phyloP scores from a whole-genome alignment of 2,329 filamentous ascomycete species.

The Botrytis elliptica region DNA sequence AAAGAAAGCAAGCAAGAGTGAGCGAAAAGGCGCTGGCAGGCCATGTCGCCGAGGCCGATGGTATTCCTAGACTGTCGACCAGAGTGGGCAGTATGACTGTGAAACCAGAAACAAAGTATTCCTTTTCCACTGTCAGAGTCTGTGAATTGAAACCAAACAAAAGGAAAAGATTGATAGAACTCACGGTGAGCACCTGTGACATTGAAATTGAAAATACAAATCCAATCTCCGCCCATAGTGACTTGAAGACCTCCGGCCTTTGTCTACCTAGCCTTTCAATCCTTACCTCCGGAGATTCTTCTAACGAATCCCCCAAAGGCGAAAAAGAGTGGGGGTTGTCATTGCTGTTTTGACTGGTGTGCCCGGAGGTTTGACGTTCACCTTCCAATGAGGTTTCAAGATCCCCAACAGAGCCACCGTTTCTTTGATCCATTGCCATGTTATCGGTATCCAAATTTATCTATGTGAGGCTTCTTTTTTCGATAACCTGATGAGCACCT shows the following conservation, averaged over 20 bases:
- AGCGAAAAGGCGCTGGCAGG: slow-evolving; percentile 61
- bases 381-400: not conserved
- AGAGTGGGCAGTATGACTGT: slow-evolving; percentile 69
- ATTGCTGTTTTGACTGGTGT: not conserved
- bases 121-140: slow-evolving; percentile 40
- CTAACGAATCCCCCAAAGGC: slow-evolving; percentile 16
- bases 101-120: slow-evolving; percentile 73
- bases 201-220: slow-evolving; percentile 61
- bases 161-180: slow-evolving; percentile 23
- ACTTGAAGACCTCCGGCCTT: slow-evolving; percentile 53
- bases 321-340: not conserved
- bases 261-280: slow-evolving; percentile 58
- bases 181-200: slow-evolving; percentile 55
- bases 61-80: slow-evolving; percentile 60
- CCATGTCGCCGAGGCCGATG: slow-evolving; percentile 60
- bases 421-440: not conserved
- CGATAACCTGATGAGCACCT: not conserved
- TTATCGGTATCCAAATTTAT: not conserved
- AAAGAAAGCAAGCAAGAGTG: slow-evolving; percentile 55
- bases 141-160: not conserved
- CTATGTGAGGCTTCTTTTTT: not conserved
- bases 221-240: slow-evolving; percentile 52
- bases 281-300: slow-evolving; percentile 37
- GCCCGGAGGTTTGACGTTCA: slow-evolving; percentile 4
- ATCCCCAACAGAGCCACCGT: not conserved